Base-by-base conservation (phyloP, 441 rosid genomes). In the Caryocar brasiliense region DNA sequence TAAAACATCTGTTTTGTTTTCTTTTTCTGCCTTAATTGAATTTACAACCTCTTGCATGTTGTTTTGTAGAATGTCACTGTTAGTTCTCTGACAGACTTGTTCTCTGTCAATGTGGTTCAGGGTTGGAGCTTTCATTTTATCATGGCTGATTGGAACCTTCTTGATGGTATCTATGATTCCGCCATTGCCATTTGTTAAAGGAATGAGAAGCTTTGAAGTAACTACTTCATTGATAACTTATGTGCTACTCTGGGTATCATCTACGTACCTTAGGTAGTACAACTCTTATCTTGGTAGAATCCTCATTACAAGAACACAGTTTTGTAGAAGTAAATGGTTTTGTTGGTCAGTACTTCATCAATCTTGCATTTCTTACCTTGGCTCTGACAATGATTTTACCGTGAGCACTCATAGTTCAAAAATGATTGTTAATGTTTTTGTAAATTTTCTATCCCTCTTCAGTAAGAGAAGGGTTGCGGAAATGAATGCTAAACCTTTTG, bases 61-160 rank as follows among this genome's bases (percentile, higher is more conserved):
- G n/a, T n/a, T n/a, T n/a, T n/a, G n/a, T n/a, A n/a, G n/a, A n/a
- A n/a, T n/a, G 5, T 39, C 42, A 27, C 25, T 25, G 7, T 34
- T 34, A 47, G 11, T 39, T 58, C 30, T 62, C 14, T 32, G 8
- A n/a, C 28, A 17, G 13, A 51, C 15, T 37, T 33, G 29, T 20
- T 47, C 10, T 32, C 5, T 40, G 52, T 54, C 58, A n/a, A 28
- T 38, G 6, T 61, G 67, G 42, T 75, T 73, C 89, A 88, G 99
- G 70, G 79, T 57, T 43, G 97, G 85, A 74, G 73, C 86, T 59
- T 88, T 88, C 70, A 66, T 72, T 49, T 60, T 83, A 62, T 83
- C 97, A 28, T 92, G 99, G 99, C 69, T 88, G 61, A 39, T 92
- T 44, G 95, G 80, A 54, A 92, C 95, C 38, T 85, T 88, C 85